Percentiles rank a stretch among this genome's conserved stretches.
These are phyloP conservation scores for Cenococcum geophilum DNA, from an alignment of 495 filamentous ascomycete genomes.

Conservation along the genomic window DNA sequence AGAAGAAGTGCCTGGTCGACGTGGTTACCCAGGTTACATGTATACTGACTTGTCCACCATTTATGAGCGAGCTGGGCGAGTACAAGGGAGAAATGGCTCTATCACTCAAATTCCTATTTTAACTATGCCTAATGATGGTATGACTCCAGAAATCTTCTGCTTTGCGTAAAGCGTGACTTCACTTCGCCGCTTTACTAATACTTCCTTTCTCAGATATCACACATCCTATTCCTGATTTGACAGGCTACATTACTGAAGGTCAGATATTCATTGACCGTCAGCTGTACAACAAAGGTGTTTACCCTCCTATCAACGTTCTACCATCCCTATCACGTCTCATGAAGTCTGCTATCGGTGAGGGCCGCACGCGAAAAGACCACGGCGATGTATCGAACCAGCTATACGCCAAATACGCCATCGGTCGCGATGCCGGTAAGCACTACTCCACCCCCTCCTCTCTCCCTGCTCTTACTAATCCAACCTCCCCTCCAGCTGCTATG, in stretches of 20 bases:
- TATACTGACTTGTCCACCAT: slow-evolving; percentile 99
- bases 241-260: slow-evolving; percentile 97
- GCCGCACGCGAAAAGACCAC: slow-evolving; percentile 91
- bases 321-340: slow-evolving; percentile 98
- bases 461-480: background rate
- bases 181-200: slow-evolving; percentile 6
- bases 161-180: background rate
- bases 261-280: slow-evolving; percentile 98
- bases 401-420: slow-evolving; percentile 99
- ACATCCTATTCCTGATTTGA: slow-evolving; percentile 97
- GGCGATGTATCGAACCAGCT: slow-evolving; percentile 98
- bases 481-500: slow-evolving; percentile 64
- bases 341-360: slow-evolving; percentile 99
- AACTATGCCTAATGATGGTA: slow-evolving; percentile 98
- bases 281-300: slow-evolving; percentile 91
- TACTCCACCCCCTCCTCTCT: background rate
- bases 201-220: slow-evolving; percentile 67
- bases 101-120: slow-evolving; percentile 99
- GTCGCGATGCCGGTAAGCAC: slow-evolving; percentile 64
- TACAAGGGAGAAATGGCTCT: slow-evolving; percentile 92
- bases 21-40: slow-evolving; percentile 99
- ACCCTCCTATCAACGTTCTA: slow-evolving; percentile 98
- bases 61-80: slow-evolving; percentile 98
- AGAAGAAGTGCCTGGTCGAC: slow-evolving; percentile 98
- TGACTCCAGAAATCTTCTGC: slow-evolving; percentile 8